Evolutionary conservation across 1,284 basidiomycete species (phyloP).

Genomic region (Boletus hoseneyae): DNA sequence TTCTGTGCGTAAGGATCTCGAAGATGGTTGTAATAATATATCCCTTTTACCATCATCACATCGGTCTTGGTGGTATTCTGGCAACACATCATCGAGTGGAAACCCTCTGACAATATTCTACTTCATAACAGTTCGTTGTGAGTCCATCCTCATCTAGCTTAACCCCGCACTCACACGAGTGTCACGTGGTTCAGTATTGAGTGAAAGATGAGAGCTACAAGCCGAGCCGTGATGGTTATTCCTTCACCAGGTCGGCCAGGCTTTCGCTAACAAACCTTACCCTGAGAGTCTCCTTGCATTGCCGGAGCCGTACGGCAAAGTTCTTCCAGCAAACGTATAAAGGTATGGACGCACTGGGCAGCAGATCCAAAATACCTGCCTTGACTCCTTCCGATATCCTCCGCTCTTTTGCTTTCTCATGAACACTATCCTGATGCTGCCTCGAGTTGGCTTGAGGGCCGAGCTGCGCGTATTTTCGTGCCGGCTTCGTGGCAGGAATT

Average conservation of each 20-base stretch:
- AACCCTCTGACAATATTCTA: not conserved
- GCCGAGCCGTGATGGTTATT: conserved; percentile 2
- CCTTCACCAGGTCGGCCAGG: conserved; percentile 1
- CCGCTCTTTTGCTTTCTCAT: not conserved
- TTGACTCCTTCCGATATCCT: not conserved
- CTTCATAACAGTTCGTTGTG: not conserved
- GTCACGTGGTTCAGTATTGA: conserved; percentile 7
- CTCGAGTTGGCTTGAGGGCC: conserved; percentile 5
- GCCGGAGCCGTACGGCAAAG: not conserved
- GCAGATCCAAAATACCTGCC: not conserved
- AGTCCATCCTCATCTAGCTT: not conserved
- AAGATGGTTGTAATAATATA: conserved; percentile 12
- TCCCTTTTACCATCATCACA: not conserved
- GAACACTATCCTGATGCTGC: conserved; percentile 5
- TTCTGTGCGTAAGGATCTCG: not conserved
- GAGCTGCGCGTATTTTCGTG: conserved; percentile 7
- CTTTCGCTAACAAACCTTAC: not conserved
- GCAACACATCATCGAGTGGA: not conserved
- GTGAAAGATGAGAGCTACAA: conserved; percentile 11
- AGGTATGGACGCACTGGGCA: not conserved
- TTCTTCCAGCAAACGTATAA: conserved; percentile 11
- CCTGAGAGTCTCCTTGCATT: not conserved
- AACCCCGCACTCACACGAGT: conserved; percentile 1
- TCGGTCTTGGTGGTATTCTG: not conserved
- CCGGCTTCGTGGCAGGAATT: conserved; percentile 1